Conservation (phyloP, 257 asterid genomes). For the Solanum corneliomulleri region DNA sequence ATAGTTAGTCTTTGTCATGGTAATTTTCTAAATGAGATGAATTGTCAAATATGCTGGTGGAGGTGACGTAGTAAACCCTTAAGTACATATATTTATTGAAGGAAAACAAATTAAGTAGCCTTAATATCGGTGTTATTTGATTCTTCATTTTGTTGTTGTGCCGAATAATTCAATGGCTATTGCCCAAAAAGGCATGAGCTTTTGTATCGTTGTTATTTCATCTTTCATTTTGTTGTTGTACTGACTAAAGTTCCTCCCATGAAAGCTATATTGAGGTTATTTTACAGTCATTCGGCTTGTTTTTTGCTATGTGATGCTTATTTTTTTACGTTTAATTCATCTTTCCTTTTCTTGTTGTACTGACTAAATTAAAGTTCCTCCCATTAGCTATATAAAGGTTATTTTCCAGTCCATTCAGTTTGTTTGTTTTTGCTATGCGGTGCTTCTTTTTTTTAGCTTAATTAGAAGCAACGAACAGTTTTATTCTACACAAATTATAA, state of each 20-base stretch:
- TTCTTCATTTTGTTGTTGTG: not conserved
- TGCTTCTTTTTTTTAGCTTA: not conserved
- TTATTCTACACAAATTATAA: not conserved
- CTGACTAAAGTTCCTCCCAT: not conserved
- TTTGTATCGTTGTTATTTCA: not conserved
- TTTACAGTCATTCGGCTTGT: not conserved
- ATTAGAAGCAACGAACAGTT: not conserved
- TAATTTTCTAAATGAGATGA: slow-evolving; percentile 47
- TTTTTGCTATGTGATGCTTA: not conserved
- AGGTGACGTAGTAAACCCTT: slow-evolving; percentile 47
- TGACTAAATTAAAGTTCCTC: not conserved
- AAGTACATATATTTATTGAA: slow-evolving; percentile 52
- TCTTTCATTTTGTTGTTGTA: not conserved
- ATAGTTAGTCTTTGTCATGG: slow-evolving; percentile 90
- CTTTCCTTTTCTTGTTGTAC: not conserved
- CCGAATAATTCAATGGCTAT: too few species aligned
- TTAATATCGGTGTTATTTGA: not conserved
- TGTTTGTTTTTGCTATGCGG: too few species aligned
- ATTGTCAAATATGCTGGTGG: slow-evolving; percentile 68
- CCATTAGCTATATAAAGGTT: not conserved
- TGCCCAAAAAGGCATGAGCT: not conserved
- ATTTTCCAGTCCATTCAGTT: not conserved
- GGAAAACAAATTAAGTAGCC: not conserved
- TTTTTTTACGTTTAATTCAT: not conserved
- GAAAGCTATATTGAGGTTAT: not conserved